phyloP scores from a whole-genome alignment of 129 eudicot species.

The Artemisia annua region DNA sequence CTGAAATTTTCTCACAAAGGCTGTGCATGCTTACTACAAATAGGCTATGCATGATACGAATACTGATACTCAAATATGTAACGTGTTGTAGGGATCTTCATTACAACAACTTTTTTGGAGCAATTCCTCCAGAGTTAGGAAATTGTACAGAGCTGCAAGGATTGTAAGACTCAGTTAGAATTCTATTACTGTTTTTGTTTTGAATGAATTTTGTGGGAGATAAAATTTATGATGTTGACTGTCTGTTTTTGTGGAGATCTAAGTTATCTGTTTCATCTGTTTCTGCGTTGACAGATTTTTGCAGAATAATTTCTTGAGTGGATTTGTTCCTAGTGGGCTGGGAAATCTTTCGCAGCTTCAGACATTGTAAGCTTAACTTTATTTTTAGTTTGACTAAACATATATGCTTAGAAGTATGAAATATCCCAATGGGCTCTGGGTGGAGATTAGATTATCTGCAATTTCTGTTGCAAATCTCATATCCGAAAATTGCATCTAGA shows the following conservation, averaged over 20 bases:
- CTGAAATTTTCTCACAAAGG: constrained; percentile 1
- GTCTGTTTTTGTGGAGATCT: constrained; percentile 10
- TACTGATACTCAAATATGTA: constrained; percentile 31
- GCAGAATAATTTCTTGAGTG: constrained; percentile 94
- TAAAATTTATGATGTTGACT: constrained; percentile 7
- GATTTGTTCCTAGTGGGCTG: constrained; percentile 70
- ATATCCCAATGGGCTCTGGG: constrained; percentile 12
- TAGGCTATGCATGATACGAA: constrained; percentile 11
- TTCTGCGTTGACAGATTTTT: constrained; percentile 51
- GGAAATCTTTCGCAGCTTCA: constrained; percentile 77
- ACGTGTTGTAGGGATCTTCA: constrained; percentile 72
- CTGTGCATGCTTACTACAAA: constrained; percentile 21
- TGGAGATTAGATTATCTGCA: neutral
- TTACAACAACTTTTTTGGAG: constrained; percentile 82
- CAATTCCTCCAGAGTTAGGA: constrained; percentile 90
- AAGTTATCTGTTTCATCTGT: neutral
- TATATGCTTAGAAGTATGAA: neutral
- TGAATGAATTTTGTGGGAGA: constrained; percentile 14
- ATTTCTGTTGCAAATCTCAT: constrained; percentile 3
- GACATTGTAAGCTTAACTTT: constrained; percentile 54
- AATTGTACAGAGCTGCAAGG: constrained; percentile 80
- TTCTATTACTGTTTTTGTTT: constrained; percentile 16
- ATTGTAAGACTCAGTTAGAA: constrained; percentile 53
- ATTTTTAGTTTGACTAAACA: constrained; percentile 12
- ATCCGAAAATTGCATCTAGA: constrained; percentile 3